Evolutionary conservation across 495 filamentous ascomycete species (phyloP).

Genomic region (Ramalina intermedia): DNA sequence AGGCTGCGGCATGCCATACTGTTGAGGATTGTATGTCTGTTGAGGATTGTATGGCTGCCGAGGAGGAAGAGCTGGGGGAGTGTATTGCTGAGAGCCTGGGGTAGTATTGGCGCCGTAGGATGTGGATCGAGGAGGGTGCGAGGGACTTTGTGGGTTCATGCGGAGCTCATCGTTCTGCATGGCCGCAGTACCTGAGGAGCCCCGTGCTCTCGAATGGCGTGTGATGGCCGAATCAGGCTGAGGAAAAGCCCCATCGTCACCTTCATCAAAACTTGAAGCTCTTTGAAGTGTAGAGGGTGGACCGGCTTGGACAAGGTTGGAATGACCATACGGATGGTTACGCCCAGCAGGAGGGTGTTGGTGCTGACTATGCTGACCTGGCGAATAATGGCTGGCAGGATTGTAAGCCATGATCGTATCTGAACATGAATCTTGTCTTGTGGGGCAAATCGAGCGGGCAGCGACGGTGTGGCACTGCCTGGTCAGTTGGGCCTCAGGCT

Average conservation of each 20-base stretch:
- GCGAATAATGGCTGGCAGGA: constrained; percentile 3
- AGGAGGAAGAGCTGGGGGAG: constrained; percentile 28
- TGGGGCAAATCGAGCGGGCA: no score
- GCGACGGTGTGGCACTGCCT: no score
- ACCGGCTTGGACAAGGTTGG: constrained; percentile 16
- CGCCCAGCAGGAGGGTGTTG: constrained; percentile 4
- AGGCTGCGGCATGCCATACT: constrained; percentile 43
- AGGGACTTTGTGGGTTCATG: constrained; percentile 14
- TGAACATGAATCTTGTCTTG: background rate
- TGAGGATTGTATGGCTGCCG: constrained; percentile 58
- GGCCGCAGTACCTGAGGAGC: constrained; percentile 5
- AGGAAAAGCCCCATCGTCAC: constrained; percentile 50
- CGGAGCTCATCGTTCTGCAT: constrained; percentile 14
- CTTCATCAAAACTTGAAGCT: constrained; percentile 61
- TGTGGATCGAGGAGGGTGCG: constrained; percentile 10
- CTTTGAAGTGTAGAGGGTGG: constrained; percentile 34
- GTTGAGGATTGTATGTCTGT: constrained; percentile 67
- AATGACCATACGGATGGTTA: background rate
- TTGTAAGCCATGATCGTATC: constrained; percentile 12
- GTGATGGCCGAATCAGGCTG: constrained; percentile 28
- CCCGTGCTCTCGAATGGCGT: constrained; percentile 6
- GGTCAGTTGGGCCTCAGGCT: no score
- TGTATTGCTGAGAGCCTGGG: constrained; percentile 22
- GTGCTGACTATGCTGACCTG: constrained; percentile 7
- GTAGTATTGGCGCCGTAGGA: constrained; percentile 16